Evolutionary conservation across 2,329 filamentous ascomycete species (phyloP), one percentile per base, ranked within the genome.

Genomic region (Cercospora sp.): DNA sequence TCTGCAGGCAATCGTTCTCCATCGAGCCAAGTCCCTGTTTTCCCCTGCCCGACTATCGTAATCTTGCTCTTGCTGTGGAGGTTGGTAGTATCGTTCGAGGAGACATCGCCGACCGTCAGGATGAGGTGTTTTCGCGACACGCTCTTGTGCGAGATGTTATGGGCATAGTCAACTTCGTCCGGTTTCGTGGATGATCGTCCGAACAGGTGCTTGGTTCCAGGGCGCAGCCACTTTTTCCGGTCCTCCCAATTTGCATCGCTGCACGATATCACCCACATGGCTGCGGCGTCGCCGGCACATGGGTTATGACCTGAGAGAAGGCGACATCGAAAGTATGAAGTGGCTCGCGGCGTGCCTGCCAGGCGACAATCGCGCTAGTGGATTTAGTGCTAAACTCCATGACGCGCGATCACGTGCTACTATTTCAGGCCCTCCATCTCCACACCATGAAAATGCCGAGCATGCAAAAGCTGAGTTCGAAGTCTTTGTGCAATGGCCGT

Each of bases 41-140:
- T 97, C 3, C 93, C 95, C n/a, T 87, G 84, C 75, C 98, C 95
- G 72, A 89, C 89, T 65, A 98, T 84, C 3, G 85, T 90, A 64
- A 98, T 80, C 62, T 83, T 84, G 1, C 93, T 93, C 69, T 90
- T 88, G 48, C 84, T 85, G 67, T 87, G 84, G 13, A 91, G 81
- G 3, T 66, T 73, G 9, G 68, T 67, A 64, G 89, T 91, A 75
- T 92, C 88, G 59, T 88, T 90, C 13, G 88, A 81, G 48, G 83
- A 81, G 42, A 94, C 90, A 0, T 81, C 74, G 58, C 86, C 88
- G 6, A 98, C 88, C 51, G 88, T 85, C 61, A 99, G 89, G 33
- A 89, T 89, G 71, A 97, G 82, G 80, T 99, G 95, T 76, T 95
- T 92, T 66, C 94, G 87, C 33, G 95, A 99, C 60, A 99, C 91